A percentile compares a stretch with the other conserved stretches of the same genome.
phyloP scores from a whole-genome alignment of 441 rosid genomes.

The Brassica balearica region DNA sequence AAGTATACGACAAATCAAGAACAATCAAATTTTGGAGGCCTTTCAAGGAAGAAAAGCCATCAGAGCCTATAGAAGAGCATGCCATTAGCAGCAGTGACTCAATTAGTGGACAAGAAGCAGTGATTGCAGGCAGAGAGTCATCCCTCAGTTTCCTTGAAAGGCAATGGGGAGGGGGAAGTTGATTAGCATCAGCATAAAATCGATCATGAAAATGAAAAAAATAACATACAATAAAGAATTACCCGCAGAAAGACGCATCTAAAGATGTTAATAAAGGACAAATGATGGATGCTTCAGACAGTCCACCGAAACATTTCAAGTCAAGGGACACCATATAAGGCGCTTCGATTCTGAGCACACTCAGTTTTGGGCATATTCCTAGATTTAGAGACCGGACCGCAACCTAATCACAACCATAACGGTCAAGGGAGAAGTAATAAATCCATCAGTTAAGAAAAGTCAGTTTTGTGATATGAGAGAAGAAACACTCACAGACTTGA shows the following conservation, averaged over 20 bases:
- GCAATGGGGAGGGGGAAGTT: background rate
- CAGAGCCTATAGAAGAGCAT: slow-evolving; percentile 83
- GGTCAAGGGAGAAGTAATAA: background rate
- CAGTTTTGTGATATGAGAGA: slow-evolving; percentile 11
- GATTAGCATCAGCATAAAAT: slow-evolving; percentile 19
- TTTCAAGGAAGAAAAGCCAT: slow-evolving; percentile 76
- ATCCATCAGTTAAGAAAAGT: background rate
- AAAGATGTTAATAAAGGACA: slow-evolving; percentile 88
- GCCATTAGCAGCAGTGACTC: slow-evolving; percentile 93
- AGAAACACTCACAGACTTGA: slow-evolving; percentile 77
- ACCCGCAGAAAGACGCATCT: slow-evolving; percentile 99
- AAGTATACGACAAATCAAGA: slow-evolving; percentile 93
- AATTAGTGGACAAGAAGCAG: slow-evolving; percentile 80
- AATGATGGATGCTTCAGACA: slow-evolving; percentile 80
- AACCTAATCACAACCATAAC: slow-evolving; percentile 55
- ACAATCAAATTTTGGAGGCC: slow-evolving; percentile 65
- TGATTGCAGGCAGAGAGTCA: slow-evolving; percentile 83
- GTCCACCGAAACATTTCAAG: slow-evolving; percentile 94
- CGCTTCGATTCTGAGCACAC: slow-evolving; percentile 75
- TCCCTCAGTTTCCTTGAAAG: slow-evolving; percentile 82
- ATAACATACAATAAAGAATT: background rate
- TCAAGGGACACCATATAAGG: slow-evolving; percentile 83
- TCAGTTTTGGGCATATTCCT: slow-evolving; percentile 95
- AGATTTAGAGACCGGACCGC: slow-evolving; percentile 82
- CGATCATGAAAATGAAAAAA: slow-evolving; percentile 9